These are phyloP conservation scores for Syzygium syzygioides DNA, from an alignment of 441 rosid species.

Conservation along the genomic window DNA sequence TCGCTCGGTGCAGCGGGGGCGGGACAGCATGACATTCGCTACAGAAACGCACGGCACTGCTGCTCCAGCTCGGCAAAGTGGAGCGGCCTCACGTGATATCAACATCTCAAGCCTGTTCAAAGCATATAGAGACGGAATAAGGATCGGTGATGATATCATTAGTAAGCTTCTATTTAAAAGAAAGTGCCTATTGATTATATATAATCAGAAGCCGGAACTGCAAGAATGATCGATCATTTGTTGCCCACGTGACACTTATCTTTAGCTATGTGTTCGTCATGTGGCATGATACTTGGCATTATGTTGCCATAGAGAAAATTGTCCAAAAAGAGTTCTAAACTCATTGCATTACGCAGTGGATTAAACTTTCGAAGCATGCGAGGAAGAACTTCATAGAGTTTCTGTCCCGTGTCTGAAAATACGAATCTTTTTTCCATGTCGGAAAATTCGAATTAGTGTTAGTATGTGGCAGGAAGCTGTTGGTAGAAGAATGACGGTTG, in stretches of 20 bases:
- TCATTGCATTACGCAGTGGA: not conserved
- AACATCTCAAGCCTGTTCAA: not conserved
- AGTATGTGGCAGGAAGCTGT: fast-evolving
- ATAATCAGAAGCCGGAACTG: not conserved
- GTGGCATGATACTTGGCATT: not conserved
- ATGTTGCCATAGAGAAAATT: too few relatives aligned
- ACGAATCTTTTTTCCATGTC: too few relatives aligned
- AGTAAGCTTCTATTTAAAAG: not conserved
- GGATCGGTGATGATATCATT: not conserved
- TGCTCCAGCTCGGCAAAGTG: not conserved
- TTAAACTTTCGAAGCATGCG: not conserved
- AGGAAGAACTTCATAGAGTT: not conserved
- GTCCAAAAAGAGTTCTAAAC: too few relatives aligned
- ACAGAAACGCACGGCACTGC: not conserved
- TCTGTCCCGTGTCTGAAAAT: not conserved
- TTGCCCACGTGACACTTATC: not conserved
- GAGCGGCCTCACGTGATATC: not conserved
- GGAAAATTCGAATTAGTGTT: not conserved
- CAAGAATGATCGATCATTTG: not conserved
- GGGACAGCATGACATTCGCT: not conserved
- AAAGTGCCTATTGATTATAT: too few relatives aligned
- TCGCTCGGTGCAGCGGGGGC: not conserved
- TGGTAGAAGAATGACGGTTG: not conserved
- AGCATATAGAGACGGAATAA: not conserved
- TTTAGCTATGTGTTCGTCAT: not conserved